phyloP scores from a whole-genome alignment of 2,329 filamentous ascomycete species.

The Colletotrichum viniferum region DNA sequence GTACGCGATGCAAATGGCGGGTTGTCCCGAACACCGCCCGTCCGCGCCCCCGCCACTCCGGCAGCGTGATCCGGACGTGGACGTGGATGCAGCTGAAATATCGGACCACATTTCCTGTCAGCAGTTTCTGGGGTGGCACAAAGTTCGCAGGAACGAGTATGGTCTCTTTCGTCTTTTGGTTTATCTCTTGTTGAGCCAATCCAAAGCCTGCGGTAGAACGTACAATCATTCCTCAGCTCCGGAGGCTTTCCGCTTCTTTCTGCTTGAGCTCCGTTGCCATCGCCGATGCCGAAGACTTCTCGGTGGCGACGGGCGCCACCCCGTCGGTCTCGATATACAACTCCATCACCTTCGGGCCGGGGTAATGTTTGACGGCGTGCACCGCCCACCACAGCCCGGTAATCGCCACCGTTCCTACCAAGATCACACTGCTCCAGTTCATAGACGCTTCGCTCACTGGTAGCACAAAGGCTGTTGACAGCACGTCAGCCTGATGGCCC shows the following conservation, averaged over 20 bases:
- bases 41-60: not conserved
- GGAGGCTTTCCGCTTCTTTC: not conserved
- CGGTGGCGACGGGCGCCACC: not conserved
- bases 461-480: slow-evolving; percentile 40
- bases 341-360: slow-evolving; percentile 52
- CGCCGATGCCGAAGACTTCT: slow-evolving; percentile 14
- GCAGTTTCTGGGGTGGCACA: not conserved
- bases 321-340: slow-evolving; percentile 44
- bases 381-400: slow-evolving; percentile 55
- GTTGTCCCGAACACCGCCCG: not conserved
- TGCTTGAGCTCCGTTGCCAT: not conserved
- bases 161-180: not conserved
- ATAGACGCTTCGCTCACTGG: slow-evolving; percentile 45
- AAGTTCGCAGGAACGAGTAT: not conserved
- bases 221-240: not conserved
- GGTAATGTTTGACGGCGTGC: slow-evolving; percentile 51
- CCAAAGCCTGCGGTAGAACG: not conserved
- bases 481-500: not conserved
- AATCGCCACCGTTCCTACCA: slow-evolving; percentile 51
- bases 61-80: not conserved
- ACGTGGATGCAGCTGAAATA: not conserved
- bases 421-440: slow-evolving; percentile 61
- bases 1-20: not conserved
- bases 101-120: not conserved
- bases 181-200: not conserved